These are phyloP conservation scores for Paraurostyla sp. DNA, from an alignment of 73 alveolate species.

Conservation along the genomic window DNA sequence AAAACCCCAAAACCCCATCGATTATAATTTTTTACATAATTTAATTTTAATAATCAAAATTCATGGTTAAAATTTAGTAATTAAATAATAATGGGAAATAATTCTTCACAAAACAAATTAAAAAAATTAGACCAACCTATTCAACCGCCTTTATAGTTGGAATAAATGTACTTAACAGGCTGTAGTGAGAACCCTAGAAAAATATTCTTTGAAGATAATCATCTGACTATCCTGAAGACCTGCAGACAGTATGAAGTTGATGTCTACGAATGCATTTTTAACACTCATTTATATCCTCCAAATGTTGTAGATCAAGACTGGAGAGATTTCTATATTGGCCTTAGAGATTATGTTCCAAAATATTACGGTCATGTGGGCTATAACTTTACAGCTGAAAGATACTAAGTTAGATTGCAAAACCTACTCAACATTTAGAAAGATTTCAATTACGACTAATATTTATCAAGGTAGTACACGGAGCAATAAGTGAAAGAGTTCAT, in stretches of 20 bases:
- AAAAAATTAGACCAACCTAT: no score
- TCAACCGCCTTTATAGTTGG: background rate
- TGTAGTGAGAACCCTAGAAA: slow-evolving; percentile 34
- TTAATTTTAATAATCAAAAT: no score
- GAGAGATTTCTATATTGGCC: slow-evolving; percentile 30
- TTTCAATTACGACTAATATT: background rate
- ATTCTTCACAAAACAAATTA: no score
- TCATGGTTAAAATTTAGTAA: no score
- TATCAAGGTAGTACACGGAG: background rate
- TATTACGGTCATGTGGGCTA: slow-evolving; percentile 1
- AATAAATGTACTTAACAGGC: slow-evolving; percentile 8
- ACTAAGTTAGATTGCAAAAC: slow-evolving; percentile 13
- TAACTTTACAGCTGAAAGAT: background rate
- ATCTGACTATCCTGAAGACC: background rate
- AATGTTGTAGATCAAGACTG: background rate
- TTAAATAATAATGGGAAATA: no score
- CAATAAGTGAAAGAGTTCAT: background rate
- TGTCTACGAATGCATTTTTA: slow-evolving; percentile 47
- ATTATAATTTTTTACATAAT: no score
- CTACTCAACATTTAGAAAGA: slow-evolving; percentile 22
- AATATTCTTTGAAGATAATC: background rate
- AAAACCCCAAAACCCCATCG: no score
- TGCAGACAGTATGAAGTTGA: slow-evolving; percentile 43
- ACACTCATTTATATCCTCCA: background rate
- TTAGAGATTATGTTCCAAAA: slow-evolving; percentile 28